Evolutionary conservation across 768 basidiomycete species (phyloP), one percentile per base, ranked within the genome.

Genomic region (Boletus tylopilopsis): DNA sequence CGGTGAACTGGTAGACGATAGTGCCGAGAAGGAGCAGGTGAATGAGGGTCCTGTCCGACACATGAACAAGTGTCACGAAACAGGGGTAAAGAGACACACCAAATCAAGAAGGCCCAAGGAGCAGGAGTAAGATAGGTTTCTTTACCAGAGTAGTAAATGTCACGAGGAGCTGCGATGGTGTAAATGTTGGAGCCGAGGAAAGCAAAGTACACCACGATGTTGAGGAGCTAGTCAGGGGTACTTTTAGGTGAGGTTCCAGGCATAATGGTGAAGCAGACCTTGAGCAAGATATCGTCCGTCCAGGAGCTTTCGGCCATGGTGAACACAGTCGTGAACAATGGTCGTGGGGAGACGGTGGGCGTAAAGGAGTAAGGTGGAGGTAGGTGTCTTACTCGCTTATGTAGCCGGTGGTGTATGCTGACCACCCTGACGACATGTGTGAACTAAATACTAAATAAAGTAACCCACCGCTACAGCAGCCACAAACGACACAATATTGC

Each of bases 41-140:
- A 61, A 95, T 92, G 51, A 93, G 71, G 34, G 89, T 82, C 88
- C 87, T 88, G 43, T 45, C 56, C 53, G 37, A 56, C 46, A 55
- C 45, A 40, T 64, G 54, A 55, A 47, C 38, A 24, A 23, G 47
- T 37, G 27, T 36, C 44, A 35, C 30, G 18, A 37, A 40, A 16
- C 11, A 21, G 32, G 30, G 40, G 38, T 19, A 38, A 41, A 22
- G 21, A 29, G 16, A 64, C 75, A 35, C 47, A 87, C 91, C 93
- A 95, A 64, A 94, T 87, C 73, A 87, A 79, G 74, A 93, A 95
- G 2, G 90, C 87, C 82, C 89, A 96, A 23, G 85, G 82, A 22
- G 91, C 90, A n/a, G 95, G 95, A 2, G 94, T 96, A 50, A 98
- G 73, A 69, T 94, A 97, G 0, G 94, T 96, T 58, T 88, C 84